These are phyloP conservation scores for Polygonum aviculare DNA, from an alignment of 148 eudicot species.

Conservation along the genomic window DNA sequence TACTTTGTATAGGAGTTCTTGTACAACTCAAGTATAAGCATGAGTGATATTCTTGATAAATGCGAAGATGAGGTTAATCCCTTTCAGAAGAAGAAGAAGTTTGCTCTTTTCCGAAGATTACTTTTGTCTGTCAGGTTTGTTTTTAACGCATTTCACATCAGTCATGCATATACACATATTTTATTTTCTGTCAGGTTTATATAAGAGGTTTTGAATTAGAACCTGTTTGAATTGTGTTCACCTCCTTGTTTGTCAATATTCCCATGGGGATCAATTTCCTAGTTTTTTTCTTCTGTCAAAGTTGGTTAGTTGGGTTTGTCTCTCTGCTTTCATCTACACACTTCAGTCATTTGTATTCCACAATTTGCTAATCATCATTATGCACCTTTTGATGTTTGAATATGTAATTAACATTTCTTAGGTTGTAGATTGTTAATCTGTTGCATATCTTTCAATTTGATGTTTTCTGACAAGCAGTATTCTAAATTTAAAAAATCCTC, in stretches of 20 bases:
- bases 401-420: background rate
- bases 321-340: background rate
- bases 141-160: background rate
- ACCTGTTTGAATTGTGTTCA: no score
- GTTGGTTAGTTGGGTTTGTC: background rate
- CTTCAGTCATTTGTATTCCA: background rate
- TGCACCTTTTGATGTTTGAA: background rate
- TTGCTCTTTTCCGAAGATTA: conserved; percentile 56
- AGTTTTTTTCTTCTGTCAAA: background rate
- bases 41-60: conserved; percentile 45
- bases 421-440: background rate
- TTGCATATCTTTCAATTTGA: background rate
- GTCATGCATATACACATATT: background rate
- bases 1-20: conserved; percentile 35
- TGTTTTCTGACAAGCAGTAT: background rate
- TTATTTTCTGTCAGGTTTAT: no score
- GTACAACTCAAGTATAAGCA: conserved; percentile 35
- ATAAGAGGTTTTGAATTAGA: no score
- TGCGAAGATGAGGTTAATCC: conserved; percentile 46
- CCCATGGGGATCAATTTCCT: no score
- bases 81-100: conserved; percentile 55
- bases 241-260: no score
- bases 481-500: background rate
- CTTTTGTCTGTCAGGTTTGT: conserved; percentile 54
- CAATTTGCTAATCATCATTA: background rate